phyloP scores from a whole-genome alignment of 2,329 filamentous ascomycete genomes.

The Metarhizium rileyi region DNA sequence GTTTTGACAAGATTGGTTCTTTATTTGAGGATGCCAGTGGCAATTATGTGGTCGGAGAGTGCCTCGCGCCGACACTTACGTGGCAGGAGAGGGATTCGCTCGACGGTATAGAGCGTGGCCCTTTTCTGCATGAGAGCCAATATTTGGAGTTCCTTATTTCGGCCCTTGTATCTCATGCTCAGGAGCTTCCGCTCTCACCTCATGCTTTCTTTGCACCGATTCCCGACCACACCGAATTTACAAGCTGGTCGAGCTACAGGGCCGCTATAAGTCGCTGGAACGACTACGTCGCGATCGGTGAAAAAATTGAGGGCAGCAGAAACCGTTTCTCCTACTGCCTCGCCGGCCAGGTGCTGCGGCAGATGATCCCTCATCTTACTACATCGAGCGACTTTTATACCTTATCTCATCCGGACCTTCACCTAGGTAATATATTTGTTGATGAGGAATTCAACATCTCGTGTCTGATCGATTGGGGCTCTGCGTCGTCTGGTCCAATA shows the following conservation, averaged over 20 bases:
- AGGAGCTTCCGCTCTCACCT: slow-evolving; percentile 16
- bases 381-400: slow-evolving; percentile 2
- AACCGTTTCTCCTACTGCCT: slow-evolving; percentile 16
- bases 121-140: slow-evolving; percentile 14
- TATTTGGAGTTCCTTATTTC: slow-evolving; percentile 17
- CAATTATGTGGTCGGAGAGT: slow-evolving; percentile 13
- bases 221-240: slow-evolving; percentile 15
- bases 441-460: slow-evolving; percentile 15
- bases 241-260: slow-evolving; percentile 10
- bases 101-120: slow-evolving; percentile 14
- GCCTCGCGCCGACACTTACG: slow-evolving; percentile 13
- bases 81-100: slow-evolving; percentile 16
- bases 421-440: slow-evolving; percentile 17
- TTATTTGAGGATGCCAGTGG: slow-evolving; percentile 10
- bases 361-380: slow-evolving; percentile 16
- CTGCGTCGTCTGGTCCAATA: slow-evolving; percentile 10
- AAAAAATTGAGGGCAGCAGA: slow-evolving; percentile 15
- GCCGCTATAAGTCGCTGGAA: slow-evolving; percentile 9
- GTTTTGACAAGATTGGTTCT: slow-evolving; percentile 16
- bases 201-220: slow-evolving; percentile 20
- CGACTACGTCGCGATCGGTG: slow-evolving; percentile 12
- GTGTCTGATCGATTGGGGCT: slow-evolving; percentile 18
- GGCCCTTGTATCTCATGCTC: slow-evolving; percentile 13
- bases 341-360: slow-evolving; percentile 10
- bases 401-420: slow-evolving; percentile 15